phyloP scores from a whole-genome alignment of 1,139 yeast species.

The Candida sanyaensis region DNA sequence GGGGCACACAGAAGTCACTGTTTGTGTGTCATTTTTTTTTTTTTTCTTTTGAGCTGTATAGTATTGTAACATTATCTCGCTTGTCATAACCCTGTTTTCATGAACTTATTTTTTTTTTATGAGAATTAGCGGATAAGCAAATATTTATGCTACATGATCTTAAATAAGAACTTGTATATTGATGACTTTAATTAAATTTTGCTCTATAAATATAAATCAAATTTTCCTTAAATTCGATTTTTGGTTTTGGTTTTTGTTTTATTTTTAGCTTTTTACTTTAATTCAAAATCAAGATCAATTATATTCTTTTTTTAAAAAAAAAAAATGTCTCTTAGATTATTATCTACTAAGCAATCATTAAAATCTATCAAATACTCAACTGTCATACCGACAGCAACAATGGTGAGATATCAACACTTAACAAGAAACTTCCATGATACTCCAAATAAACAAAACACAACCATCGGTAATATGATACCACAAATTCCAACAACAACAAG shows the following conservation, averaged over 20 bases:
- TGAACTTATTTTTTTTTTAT: too few relatives aligned
- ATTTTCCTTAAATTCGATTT: too few relatives aligned
- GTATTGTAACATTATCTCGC: not conserved
- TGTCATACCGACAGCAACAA: not conserved
- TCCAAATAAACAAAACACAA: constrained; percentile 18
- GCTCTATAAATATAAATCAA: too few relatives aligned
- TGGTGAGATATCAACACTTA: not conserved
- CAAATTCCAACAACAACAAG: constrained; percentile 2
- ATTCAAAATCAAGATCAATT: not conserved
- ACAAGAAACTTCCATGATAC: constrained; percentile 20
- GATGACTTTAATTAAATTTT: too few relatives aligned
- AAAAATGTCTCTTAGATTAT: not conserved
- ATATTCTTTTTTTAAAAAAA: not conserved
- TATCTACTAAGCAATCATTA: constrained; percentile 1
- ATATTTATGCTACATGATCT: not conserved
- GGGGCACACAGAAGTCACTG: too few relatives aligned
- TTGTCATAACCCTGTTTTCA: not conserved
- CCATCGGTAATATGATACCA: constrained; percentile 10
- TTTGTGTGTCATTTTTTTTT: too few relatives aligned
- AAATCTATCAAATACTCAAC: not conserved
- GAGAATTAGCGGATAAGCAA: too few relatives aligned
- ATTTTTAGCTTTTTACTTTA: not conserved
- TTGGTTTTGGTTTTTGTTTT: not conserved
- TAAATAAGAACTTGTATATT: too few relatives aligned
- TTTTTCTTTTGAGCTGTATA: not conserved